A percentile compares a stretch with the other conserved stretches of the same genome.
Evolutionary conservation across 1,284 basidiomycete genomes (phyloP).

Genomic region (Trichosporon sp.): DNA sequence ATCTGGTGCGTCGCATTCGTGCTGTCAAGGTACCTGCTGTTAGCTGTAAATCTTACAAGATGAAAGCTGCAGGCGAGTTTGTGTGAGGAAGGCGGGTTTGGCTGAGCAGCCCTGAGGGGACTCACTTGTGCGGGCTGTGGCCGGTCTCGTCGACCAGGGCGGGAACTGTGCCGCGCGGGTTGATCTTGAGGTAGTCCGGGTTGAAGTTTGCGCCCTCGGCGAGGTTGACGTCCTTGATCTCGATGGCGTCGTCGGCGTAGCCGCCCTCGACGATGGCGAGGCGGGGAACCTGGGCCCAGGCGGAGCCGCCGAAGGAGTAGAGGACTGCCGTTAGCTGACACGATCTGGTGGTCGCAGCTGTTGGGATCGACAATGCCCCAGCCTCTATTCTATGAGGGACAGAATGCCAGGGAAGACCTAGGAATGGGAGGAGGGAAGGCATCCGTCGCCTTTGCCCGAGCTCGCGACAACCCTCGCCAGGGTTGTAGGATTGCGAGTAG

Average conservation of each 20-base stretch:
- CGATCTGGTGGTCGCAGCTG: too few relatives aligned
- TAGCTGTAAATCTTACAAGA: background rate
- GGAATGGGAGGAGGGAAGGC: background rate
- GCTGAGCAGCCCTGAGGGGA: background rate
- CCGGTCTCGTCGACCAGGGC: conserved; percentile 60
- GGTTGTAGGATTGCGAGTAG: too few relatives aligned
- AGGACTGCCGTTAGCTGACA: conserved; percentile 29
- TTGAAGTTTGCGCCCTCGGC: conserved; percentile 65
- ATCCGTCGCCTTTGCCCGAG: background rate
- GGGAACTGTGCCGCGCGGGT: conserved; percentile 64
- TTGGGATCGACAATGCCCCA: too few relatives aligned
- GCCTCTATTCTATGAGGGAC: background rate
- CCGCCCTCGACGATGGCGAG: conserved; percentile 50
- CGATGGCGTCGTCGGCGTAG: conserved; percentile 41
- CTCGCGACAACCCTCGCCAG: too few relatives aligned
- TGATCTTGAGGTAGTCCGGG: conserved; percentile 64
- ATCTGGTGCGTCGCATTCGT: conserved; percentile 61
- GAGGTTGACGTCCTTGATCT: conserved; percentile 44
- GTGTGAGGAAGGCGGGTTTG: background rate
- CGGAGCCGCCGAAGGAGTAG: conserved; percentile 49
- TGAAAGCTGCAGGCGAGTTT: background rate
- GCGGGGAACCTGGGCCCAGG: conserved; percentile 52
- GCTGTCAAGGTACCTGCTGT: conserved; percentile 1
- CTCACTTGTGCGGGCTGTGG: conserved; percentile 8
- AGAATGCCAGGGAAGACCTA: background rate